Percentiles rank a stretch among this genome's conserved stretches.
phyloP scores from a whole-genome alignment of 2,329 filamentous ascomycete genomes.

The Alternaria panax region DNA sequence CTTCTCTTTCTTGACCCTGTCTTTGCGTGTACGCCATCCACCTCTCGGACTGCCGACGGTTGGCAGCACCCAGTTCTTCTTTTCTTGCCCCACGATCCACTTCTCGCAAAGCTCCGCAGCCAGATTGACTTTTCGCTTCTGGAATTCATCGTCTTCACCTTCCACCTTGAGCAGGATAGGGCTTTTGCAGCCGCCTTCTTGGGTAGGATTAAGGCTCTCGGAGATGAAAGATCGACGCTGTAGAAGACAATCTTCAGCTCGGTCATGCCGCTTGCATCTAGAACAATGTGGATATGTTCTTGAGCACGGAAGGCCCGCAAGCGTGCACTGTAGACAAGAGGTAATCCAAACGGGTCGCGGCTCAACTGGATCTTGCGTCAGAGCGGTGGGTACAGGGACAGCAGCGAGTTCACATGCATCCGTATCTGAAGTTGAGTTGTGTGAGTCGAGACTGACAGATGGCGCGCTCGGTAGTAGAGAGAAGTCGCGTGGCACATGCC shows the following conservation, averaged over 20 bases:
- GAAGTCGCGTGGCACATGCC: not conserved
- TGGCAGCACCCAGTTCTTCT: slow-evolving; percentile 40
- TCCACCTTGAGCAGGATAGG: slow-evolving; percentile 31
- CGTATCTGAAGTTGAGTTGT: not conserved
- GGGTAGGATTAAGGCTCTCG: slow-evolving; percentile 14
- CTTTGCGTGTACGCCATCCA: not conserved
- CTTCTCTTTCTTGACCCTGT: not conserved
- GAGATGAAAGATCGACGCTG: slow-evolving; percentile 27
- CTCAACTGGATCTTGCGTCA: not conserved
- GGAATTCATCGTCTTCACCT: slow-evolving; percentile 20
- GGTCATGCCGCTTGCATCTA: slow-evolving; percentile 34
- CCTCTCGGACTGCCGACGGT: slow-evolving; percentile 9
- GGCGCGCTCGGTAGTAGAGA: not conserved
- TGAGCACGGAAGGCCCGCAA: slow-evolving; percentile 37
- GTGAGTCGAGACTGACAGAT: not conserved
- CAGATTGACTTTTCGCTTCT: slow-evolving; percentile 25
- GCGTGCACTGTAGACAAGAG: slow-evolving; percentile 43
- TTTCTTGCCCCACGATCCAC: slow-evolving; percentile 25
- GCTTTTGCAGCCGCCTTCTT: not conserved
- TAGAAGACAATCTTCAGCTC: slow-evolving; percentile 29
- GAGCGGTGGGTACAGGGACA: not conserved
- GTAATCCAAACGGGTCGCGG: slow-evolving; percentile 30
- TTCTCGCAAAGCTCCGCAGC: slow-evolving; percentile 13
- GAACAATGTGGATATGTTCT: slow-evolving; percentile 36
- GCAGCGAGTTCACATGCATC: not conserved